phyloP scores from a whole-genome alignment of 371 early-diverging fungal species.

The Actinomucor elegans region DNA sequence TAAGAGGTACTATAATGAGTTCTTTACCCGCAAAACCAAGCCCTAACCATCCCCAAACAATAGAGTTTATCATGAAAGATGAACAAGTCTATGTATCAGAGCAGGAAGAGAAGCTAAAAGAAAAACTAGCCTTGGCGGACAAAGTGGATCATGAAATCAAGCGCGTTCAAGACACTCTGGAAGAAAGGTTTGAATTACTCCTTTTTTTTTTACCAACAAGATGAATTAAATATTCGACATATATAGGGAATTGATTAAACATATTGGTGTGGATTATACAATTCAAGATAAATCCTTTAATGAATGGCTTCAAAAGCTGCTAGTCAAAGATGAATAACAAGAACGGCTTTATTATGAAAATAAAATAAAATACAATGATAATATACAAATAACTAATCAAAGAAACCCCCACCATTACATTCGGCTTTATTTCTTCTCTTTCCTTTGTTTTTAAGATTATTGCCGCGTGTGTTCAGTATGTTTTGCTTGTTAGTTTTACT shows the following conservation, averaged over 20 bases:
- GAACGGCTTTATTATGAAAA: neutral
- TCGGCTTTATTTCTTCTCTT: conserved; percentile 51
- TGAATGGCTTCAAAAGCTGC: neutral
- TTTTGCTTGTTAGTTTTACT: conserved; percentile 35
- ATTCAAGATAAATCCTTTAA: neutral
- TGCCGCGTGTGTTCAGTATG: conserved; percentile 32
- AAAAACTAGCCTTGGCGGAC: neutral
- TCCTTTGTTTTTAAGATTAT: conserved; percentile 55
- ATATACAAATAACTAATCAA: conserved; percentile 29
- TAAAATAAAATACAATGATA: neutral
- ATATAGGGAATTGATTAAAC: neutral
- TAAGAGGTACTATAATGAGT: conserved; percentile 13
- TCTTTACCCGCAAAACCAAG: too few species aligned
- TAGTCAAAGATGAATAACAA: neutral
- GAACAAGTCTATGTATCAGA: too few species aligned
- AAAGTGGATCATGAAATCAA: neutral
- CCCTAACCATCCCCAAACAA: too few species aligned
- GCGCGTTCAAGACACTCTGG: neutral
- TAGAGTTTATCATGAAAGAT: too few species aligned
- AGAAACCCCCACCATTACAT: conserved; percentile 35
- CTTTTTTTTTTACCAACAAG: too few species aligned
- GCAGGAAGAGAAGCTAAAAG: neutral
- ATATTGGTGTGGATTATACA: conserved; percentile 2
- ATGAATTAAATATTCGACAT: neutral
- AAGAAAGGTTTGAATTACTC: neutral